Evolutionary conservation across 495 filamentous ascomycete species (phyloP), one percentile per base, ranked within the genome.

Genomic region (Lasiosphaeris hirsuta): DNA sequence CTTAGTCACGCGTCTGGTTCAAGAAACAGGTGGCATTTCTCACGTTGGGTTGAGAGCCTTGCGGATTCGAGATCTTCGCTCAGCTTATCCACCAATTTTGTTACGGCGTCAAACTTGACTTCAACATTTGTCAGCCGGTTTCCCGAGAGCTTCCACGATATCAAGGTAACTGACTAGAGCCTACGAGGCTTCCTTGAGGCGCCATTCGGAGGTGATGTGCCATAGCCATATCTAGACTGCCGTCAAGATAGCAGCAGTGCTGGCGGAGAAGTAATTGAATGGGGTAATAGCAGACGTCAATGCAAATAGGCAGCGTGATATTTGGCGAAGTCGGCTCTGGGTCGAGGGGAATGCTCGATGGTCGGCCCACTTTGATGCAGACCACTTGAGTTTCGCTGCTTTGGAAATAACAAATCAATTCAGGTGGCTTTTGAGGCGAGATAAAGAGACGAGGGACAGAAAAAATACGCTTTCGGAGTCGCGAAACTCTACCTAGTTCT

Each of bases 71-170:
- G 67, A 65, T 91, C 86, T 45, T 79, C 62, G 3, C 81, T 71
- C 19, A 92, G 72, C 10, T 74, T 78, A 10, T 76, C 70, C 60
- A 91, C 65, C 19, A 91, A 68, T 49, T 72, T 69, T 8, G 78
- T 83, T 36, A 90, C 84, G 18, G 87, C 82, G 19, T 79, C 69
- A 34, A 86, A 69, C 69, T 90, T 90, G 49, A 77, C 87, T 90
- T 57, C 19, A 1, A 15, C 10, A 7, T 11, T 45, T 46, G 39
- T 64, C 36, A 65, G 58, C 49, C 3, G 2, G 9, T 6, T 33
- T 35, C 7, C 15, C 14, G 11, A 8, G n/a, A 40, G 9, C 43
- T 15, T 13, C 10, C 43, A 14, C 11, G n/a, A 14, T 7, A 36
- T 10, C 3, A 15, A 15, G 35, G 34, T 0, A 1, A 52, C 63